Conservation (phyloP, 2,329 filamentous ascomycete genomes). For the Claviceps maximensis region DNA sequence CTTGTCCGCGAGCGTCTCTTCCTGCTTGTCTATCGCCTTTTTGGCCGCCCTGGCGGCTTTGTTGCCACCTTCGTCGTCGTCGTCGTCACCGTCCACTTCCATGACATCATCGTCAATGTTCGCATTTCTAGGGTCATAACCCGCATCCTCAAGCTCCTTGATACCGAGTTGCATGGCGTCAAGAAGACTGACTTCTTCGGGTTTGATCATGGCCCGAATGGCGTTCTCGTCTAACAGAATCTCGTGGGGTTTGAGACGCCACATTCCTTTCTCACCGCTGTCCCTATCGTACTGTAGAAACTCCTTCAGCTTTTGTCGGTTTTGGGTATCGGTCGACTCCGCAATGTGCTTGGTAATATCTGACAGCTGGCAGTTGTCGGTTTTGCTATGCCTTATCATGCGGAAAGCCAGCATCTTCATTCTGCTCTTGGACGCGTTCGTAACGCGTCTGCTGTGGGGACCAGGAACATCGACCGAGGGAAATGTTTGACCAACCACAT, state of each 20-base stretch:
- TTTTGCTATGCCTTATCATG: slow-evolving; percentile 64
- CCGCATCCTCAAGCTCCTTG: slow-evolving; percentile 81
- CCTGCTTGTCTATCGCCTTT: slow-evolving; percentile 34
- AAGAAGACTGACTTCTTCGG: slow-evolving; percentile 86
- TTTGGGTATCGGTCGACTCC: slow-evolving; percentile 88
- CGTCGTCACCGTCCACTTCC: slow-evolving; percentile 47
- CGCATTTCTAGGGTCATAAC: slow-evolving; percentile 57
- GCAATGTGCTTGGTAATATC: slow-evolving; percentile 87
- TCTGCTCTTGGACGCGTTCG: slow-evolving; percentile 90
- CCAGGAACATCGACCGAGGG: slow-evolving; percentile 86
- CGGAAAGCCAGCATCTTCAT: slow-evolving; percentile 94
- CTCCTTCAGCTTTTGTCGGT: slow-evolving; percentile 91
- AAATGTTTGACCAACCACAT: slow-evolving; percentile 84
- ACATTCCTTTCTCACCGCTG: slow-evolving; percentile 54
- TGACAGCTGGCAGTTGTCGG: slow-evolving; percentile 57
- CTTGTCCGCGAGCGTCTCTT: slow-evolving; percentile 70
- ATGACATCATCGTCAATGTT: slow-evolving; percentile 51
- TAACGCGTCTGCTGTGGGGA: slow-evolving; percentile 87
- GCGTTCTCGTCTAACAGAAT: slow-evolving; percentile 65
- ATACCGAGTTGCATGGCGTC: slow-evolving; percentile 95
- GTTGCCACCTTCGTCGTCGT: slow-evolving; percentile 30
- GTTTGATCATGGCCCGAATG: slow-evolving; percentile 80
- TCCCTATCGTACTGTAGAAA: slow-evolving; percentile 88
- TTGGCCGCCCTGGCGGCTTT: slow-evolving; percentile 26
- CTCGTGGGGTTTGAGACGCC: slow-evolving; percentile 64